Evolutionary conservation across 257 asterid species (phyloP).

Genomic region (Penstemon newberryi): DNA sequence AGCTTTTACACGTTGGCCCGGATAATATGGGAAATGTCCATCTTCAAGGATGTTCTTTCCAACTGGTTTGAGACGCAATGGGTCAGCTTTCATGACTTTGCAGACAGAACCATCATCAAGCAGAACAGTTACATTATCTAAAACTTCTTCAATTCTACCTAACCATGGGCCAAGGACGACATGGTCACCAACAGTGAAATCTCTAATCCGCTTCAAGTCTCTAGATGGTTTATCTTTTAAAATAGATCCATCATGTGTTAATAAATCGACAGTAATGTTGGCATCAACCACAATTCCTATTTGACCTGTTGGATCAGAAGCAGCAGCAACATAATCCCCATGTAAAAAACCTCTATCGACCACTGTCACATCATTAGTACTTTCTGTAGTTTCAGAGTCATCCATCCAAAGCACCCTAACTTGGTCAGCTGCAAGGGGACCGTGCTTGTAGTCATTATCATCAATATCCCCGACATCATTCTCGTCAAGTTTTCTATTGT

Average conservation of each 20-base stretch:
- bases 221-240: constrained; percentile 53
- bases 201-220: constrained; percentile 74
- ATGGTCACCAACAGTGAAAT: constrained; percentile 87
- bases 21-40: constrained; percentile 93
- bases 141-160: constrained; percentile 89
- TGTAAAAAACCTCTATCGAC: constrained; percentile 88
- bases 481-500: constrained; percentile 37
- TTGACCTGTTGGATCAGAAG: constrained; percentile 90
- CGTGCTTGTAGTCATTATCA: constrained; percentile 41
- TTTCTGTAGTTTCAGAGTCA: constrained; percentile 70
- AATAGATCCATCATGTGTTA: constrained; percentile 63
- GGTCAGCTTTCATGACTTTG: constrained; percentile 90
- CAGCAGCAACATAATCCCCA: constrained; percentile 93
- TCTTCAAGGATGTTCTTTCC: constrained; percentile 79
- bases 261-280: constrained; percentile 61
- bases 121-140: constrained; percentile 86
- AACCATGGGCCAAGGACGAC: constrained; percentile 98
- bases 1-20: constrained; percentile 95
- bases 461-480: constrained; percentile 41
- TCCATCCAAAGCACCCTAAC: constrained; percentile 91
- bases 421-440: constrained; percentile 68
- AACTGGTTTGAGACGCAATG: constrained; percentile 75
- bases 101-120: constrained; percentile 96
- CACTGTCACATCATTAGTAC: constrained; percentile 56
- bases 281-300: constrained; percentile 91